phyloP scores from a whole-genome alignment of 2,329 filamentous ascomycete genomes.

The Thelonectria blattea region DNA sequence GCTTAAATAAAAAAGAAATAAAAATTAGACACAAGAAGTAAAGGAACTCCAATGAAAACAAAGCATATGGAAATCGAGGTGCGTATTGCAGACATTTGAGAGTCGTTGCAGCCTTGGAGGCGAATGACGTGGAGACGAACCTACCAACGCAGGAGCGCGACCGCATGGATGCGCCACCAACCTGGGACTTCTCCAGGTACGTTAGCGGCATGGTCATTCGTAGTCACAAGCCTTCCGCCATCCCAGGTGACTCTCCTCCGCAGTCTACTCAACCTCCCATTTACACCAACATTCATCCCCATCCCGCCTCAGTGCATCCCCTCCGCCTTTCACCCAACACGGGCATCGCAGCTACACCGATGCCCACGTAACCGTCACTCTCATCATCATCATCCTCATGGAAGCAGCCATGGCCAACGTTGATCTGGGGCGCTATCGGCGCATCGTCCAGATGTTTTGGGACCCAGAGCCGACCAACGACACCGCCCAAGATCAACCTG shows the following conservation, averaged over 20 bases:
- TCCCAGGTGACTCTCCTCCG: slow-evolving; percentile 16
- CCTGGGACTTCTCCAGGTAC: not conserved
- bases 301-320: not conserved
- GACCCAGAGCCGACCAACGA: slow-evolving; percentile 89
- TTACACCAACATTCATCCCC: not conserved
- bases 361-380: slow-evolving; percentile 21
- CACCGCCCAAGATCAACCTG: slow-evolving; percentile 66
- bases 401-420: slow-evolving; percentile 58
- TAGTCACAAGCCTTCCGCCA: slow-evolving; percentile 21
- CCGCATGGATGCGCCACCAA: slow-evolving; percentile 13
- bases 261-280: not conserved
- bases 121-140: not conserved
- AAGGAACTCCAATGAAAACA: too few relatives aligned
- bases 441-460: slow-evolving; percentile 90
- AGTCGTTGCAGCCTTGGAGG: not conserved
- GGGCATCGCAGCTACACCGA: slow-evolving; percentile 6
- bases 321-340: slow-evolving; percentile 2
- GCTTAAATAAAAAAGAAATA: too few relatives aligned
- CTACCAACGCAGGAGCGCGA: not conserved
- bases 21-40: too few relatives aligned
- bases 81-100: too few relatives aligned
- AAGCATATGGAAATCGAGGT: too few relatives aligned
- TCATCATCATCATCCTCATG: slow-evolving; percentile 33
- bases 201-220: not conserved
- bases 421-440: slow-evolving; percentile 77